Evolutionary conservation across 495 filamentous ascomycete genomes (phyloP).

Genomic region (Penicillium coprophilum): DNA sequence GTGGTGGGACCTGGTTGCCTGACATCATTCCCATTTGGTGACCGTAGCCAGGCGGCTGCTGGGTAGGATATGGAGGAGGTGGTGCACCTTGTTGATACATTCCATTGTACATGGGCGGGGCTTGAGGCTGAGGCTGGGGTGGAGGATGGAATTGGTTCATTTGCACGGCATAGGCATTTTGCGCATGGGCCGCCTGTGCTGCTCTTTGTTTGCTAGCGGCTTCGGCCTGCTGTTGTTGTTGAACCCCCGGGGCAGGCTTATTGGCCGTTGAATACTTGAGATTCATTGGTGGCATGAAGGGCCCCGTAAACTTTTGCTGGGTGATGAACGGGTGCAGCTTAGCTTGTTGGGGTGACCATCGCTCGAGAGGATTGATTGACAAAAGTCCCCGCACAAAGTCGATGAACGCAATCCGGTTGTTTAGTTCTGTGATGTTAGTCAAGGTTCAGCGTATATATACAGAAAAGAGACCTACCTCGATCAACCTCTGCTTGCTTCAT

Average conservation of each 20-base stretch:
- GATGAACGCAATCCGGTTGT: conserved; percentile 96
- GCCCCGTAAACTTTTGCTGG: conserved; percentile 93
- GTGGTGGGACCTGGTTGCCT: conserved; percentile 58
- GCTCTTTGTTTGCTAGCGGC: conserved; percentile 84
- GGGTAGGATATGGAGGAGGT: conserved; percentile 81
- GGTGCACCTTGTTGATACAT: conserved; percentile 77
- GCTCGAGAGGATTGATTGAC: conserved; percentile 92
- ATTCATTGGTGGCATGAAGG: conserved; percentile 97
- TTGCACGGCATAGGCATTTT: conserved; percentile 57
- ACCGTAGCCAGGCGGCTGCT: conserved; percentile 64
- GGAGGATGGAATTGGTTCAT: conserved; percentile 56
- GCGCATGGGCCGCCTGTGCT: conserved; percentile 61
- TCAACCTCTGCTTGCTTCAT: conserved; percentile 99
- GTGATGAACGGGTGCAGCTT: conserved; percentile 99
- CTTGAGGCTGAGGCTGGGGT: conserved; percentile 46
- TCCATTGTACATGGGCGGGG: conserved; percentile 73
- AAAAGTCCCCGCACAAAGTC: conserved; percentile 97
- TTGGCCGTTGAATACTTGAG: conserved; percentile 78
- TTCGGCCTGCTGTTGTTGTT: conserved; percentile 94
- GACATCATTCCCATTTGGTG: conserved; percentile 74
- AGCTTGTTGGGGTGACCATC: conserved; percentile 98
- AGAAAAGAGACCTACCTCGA: conserved; percentile 65
- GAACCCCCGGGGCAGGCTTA: conserved; percentile 91
- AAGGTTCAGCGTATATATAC: conserved; percentile 13
- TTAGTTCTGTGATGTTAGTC: conserved; percentile 71